Conservation (phyloP, 768 basidiomycete genomes). For the Termitomyces sp. region DNA sequence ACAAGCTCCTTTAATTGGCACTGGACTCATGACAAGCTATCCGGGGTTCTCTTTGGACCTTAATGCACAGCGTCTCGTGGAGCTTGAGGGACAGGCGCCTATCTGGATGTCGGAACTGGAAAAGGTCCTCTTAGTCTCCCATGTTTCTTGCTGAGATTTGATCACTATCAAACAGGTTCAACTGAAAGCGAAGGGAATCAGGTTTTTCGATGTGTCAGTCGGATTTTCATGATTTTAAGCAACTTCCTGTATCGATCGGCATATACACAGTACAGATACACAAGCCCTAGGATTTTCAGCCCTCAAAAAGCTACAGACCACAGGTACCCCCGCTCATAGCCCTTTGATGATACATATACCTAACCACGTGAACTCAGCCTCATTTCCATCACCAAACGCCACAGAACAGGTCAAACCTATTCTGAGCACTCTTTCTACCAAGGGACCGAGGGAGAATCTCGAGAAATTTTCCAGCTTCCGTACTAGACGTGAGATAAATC, state of each 20-base stretch:
- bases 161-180: slow-evolving; percentile 46
- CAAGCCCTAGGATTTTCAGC: slow-evolving; percentile 45
- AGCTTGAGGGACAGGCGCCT: slow-evolving; percentile 63
- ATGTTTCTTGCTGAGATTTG: slow-evolving; percentile 3
- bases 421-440: slow-evolving; percentile 58
- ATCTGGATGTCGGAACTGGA: slow-evolving; percentile 87
- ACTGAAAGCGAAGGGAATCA: slow-evolving; percentile 69
- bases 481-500: slow-evolving; percentile 55
- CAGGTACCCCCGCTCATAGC: slow-evolving; percentile 28
- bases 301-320: slow-evolving; percentile 25
- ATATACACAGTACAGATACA: slow-evolving; percentile 61
- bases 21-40: slow-evolving; percentile 22
- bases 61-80: slow-evolving; percentile 64
- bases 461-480: slow-evolving; percentile 64
- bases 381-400: slow-evolving; percentile 55
- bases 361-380: slow-evolving; percentile 29
- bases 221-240: slow-evolving; percentile 6
- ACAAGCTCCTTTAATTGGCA: slow-evolving; percentile 32
- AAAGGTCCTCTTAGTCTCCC: slow-evolving; percentile 46
- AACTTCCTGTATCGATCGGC: slow-evolving; percentile 10
- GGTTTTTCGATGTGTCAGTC: slow-evolving; percentile 82
- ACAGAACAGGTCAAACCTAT: slow-evolving; percentile 52
- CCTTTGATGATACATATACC: slow-evolving; percentile 11
- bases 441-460: slow-evolving; percentile 60
- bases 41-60: slow-evolving; percentile 72